These are phyloP conservation scores for Angomonas ambiguus DNA, from an alignment of 208 protist genomes.

Conservation along the genomic window DNA sequence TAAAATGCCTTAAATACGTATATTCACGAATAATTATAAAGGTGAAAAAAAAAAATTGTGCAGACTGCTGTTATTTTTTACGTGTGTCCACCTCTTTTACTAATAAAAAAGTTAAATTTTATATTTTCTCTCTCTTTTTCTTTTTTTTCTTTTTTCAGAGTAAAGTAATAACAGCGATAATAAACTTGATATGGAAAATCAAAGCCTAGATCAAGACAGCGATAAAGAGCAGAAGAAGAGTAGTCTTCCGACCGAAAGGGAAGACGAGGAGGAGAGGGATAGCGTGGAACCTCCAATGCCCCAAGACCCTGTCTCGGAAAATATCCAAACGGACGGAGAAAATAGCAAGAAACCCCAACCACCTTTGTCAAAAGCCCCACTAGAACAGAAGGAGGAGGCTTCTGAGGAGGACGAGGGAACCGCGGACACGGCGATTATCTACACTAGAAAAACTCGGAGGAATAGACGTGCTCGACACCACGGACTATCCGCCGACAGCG, in stretches of 20 bases:
- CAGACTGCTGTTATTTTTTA: background rate
- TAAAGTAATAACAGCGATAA: too few species aligned
- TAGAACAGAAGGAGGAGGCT: background rate
- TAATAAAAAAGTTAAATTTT: too few species aligned
- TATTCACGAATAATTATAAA: background rate
- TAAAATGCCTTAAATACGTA: background rate
- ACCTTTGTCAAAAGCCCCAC: too few species aligned
- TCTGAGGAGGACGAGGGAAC: background rate
- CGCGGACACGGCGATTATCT: background rate
- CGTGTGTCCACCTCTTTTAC: slow-evolving; percentile 1
- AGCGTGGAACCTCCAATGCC: background rate
- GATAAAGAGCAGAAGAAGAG: background rate
- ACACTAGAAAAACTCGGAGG: background rate
- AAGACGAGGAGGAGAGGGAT: background rate
- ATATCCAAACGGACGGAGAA: too few species aligned
- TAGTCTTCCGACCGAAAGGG: background rate
- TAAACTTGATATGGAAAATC: too few species aligned
- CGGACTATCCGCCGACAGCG: slow-evolving; percentile 18
- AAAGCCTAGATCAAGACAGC: background rate
- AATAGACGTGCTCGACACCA: background rate
- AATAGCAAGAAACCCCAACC: too few species aligned
- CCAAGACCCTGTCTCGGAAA: background rate
- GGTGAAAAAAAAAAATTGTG: background rate
- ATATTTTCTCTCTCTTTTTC: too few species aligned
- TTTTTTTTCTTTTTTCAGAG: too few species aligned